These are phyloP conservation scores for Xylaria telfairii DNA, from an alignment of 495 filamentous ascomycete species.

Conservation along the genomic window DNA sequence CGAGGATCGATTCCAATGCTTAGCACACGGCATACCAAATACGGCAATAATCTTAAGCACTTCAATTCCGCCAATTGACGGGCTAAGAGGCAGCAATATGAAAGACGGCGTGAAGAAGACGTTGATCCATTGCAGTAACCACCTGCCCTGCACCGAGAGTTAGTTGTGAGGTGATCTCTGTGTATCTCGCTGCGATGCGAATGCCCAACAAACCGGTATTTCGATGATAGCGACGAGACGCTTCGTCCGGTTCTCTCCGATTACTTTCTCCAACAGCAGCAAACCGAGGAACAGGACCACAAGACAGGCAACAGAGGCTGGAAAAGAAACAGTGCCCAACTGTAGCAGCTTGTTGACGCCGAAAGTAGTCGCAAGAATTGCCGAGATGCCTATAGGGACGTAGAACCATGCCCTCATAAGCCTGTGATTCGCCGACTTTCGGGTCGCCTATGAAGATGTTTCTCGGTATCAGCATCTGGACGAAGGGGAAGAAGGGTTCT, in stretches of 20 bases:
- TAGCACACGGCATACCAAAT: slow-evolving; percentile 47
- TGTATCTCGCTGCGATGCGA: not conserved
- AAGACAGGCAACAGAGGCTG: slow-evolving; percentile 59
- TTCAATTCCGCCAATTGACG: slow-evolving; percentile 56
- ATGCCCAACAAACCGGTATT: slow-evolving; percentile 49
- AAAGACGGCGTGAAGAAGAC: slow-evolving; percentile 62
- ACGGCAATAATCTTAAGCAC: slow-evolving; percentile 61
- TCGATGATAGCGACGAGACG: slow-evolving; percentile 53
- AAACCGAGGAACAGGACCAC: slow-evolving; percentile 55
- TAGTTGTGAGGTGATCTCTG: not conserved
- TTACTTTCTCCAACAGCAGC: slow-evolving; percentile 43
- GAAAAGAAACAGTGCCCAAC: slow-evolving; percentile 56
- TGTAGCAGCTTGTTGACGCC: slow-evolving; percentile 57
- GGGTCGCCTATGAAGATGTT: slow-evolving; percentile 23
- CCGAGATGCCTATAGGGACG: slow-evolving; percentile 52
- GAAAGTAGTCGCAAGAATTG: slow-evolving; percentile 57
- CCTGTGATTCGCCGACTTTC: slow-evolving; percentile 21
- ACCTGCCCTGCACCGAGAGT: slow-evolving; percentile 48
- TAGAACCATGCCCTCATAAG: slow-evolving; percentile 54
- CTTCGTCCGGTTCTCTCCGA: slow-evolving; percentile 55
- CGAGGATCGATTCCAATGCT: not conserved
- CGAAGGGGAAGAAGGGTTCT: not conserved
- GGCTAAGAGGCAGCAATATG: slow-evolving; percentile 59
- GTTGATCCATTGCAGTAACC: slow-evolving; percentile 62
- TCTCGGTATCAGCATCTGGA: not conserved